Conservation (phyloP, 495 filamentous ascomycete species). For the Lasiosphaeris hirsuta region DNA sequence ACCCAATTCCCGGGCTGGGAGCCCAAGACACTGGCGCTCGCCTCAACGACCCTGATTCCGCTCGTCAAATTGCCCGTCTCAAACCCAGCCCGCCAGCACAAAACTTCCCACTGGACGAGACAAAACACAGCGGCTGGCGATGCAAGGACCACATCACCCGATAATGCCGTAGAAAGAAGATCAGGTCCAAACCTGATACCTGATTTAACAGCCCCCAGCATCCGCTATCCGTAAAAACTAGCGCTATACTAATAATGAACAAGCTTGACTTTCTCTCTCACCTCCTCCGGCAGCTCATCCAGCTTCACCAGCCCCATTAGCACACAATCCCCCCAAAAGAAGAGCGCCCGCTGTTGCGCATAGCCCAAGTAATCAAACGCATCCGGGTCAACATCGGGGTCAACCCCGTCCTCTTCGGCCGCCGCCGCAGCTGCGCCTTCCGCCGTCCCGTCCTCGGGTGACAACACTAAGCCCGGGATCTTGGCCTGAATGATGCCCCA, state of each 20-base stretch:
- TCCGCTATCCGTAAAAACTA: no score
- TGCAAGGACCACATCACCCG: no score
- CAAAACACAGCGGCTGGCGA: no score
- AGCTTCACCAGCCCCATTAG: conserved; percentile 62
- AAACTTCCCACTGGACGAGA: no score
- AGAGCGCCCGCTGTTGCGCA: conserved; percentile 81
- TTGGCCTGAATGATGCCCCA: conserved; percentile 98
- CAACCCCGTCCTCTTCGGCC: conserved; percentile 25
- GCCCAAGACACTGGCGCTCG: no score
- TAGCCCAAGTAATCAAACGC: conserved; percentile 89
- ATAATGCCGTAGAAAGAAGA: no score
- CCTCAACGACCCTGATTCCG: no score
- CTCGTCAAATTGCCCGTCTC: no score
- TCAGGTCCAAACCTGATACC: no score
- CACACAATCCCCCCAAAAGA: conserved; percentile 90
- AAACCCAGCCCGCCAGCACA: no score
- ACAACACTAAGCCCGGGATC: conserved; percentile 53
- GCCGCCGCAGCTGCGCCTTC: conserved; percentile 44
- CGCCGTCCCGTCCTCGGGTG: conserved; percentile 13
- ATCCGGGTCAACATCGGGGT: conserved; percentile 29
- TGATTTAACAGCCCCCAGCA: no score
- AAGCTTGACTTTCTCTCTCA: conserved; percentile 58
- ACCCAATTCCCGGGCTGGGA: no score
- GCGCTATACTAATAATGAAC: conserved; percentile 48
- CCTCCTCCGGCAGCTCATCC: conserved; percentile 67